phyloP scores from a whole-genome alignment of 352 stramenopile genomes.

The Halophytophthora batemanensis region DNA sequence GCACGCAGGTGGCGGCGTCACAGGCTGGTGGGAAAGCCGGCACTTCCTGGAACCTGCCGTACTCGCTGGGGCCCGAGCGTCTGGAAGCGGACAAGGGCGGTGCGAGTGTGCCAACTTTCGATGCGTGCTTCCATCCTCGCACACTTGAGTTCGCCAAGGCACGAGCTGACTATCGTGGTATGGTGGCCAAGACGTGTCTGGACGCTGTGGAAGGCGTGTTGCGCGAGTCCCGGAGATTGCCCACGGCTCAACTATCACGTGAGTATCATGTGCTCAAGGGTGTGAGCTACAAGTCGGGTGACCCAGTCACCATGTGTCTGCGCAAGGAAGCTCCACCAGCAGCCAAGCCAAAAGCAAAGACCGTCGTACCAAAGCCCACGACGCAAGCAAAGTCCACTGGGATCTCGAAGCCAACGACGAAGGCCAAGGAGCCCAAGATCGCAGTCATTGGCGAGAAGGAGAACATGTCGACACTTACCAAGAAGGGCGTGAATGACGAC shows the following conservation, averaged over 20 bases:
- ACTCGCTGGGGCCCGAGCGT: constrained; percentile 86
- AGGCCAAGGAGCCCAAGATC: constrained; percentile 1
- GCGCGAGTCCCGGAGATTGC: constrained; percentile 33
- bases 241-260: constrained; percentile 20
- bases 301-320: constrained; percentile 75
- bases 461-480: constrained; percentile 4
- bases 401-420: background rate
- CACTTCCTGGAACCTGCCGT: constrained; percentile 88
- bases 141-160: constrained; percentile 66
- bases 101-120: constrained; percentile 71
- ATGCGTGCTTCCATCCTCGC: constrained; percentile 91
- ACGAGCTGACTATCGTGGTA: constrained; percentile 70
- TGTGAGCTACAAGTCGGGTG: constrained; percentile 82
- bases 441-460: constrained; percentile 13
- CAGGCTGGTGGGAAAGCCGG: constrained; percentile 18
- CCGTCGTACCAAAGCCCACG: background rate
- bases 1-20: constrained; percentile 29
- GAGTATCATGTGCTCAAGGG: constrained; percentile 85
- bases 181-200: constrained; percentile 86
- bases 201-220: constrained; percentile 74
- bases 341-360: constrained; percentile 6
- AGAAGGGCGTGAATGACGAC: constrained; percentile 5
- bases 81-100: constrained; percentile 88
- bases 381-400: background rate
- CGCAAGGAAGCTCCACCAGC: constrained; percentile 17